Evolutionary conservation across 495 filamentous ascomycete species (phyloP).

Genomic region (Clavariopsis aquatica): DNA sequence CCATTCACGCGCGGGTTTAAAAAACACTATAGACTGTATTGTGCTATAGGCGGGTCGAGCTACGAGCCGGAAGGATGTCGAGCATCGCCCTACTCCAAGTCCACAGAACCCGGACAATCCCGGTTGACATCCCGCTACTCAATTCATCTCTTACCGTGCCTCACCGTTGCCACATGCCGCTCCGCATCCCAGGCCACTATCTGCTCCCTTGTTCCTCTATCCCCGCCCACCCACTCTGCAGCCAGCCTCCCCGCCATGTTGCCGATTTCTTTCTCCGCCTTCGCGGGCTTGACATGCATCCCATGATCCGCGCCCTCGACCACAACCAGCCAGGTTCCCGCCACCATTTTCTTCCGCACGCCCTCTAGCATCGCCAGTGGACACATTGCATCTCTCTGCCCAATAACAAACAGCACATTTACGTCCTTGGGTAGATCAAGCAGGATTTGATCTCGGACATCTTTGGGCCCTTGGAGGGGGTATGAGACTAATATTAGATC

Average conservation of each 20-base stretch:
- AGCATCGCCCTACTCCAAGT: too few relatives aligned
- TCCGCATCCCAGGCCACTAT: background rate
- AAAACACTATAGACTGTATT: too few relatives aligned
- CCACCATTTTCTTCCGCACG: constrained; percentile 44
- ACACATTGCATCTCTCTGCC: constrained; percentile 45
- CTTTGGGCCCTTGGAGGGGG: constrained; percentile 42
- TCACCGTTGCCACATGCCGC: background rate
- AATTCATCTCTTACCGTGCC: background rate
- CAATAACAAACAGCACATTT: constrained; percentile 45
- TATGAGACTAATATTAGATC: constrained; percentile 46
- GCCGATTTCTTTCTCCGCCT: constrained; percentile 28
- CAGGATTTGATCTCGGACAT: constrained; percentile 44
- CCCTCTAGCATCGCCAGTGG: constrained; percentile 38
- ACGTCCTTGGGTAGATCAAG: constrained; percentile 35
- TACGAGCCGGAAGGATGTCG: too few relatives aligned
- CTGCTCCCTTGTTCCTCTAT: background rate
- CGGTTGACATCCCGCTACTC: background rate
- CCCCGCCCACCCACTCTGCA: constrained; percentile 38
- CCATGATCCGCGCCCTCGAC: constrained; percentile 48
- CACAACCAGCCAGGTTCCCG: constrained; percentile 40
- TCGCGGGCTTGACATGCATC: constrained; percentile 43
- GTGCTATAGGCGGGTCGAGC: too few relatives aligned
- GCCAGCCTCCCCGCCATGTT: constrained; percentile 41
- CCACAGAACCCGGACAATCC: too few relatives aligned
- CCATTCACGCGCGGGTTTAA: too few relatives aligned